Percentiles rank a stretch among this genome's conserved stretches.
phyloP scores from a whole-genome alignment of 225 moss, liverwort and hornwort genomes.

The Bryum argenteum region DNA sequence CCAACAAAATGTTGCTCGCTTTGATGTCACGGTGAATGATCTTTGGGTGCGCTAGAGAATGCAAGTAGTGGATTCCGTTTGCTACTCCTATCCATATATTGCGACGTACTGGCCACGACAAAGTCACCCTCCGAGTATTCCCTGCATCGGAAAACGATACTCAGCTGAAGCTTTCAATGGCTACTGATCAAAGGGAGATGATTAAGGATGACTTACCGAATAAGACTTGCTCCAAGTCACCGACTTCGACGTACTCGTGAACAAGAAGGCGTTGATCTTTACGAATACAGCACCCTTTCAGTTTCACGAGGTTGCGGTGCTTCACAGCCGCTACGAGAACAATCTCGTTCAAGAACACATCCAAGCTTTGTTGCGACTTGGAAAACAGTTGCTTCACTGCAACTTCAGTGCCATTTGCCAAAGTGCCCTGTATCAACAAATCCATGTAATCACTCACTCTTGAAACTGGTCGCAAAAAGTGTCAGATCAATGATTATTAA shows the following conservation, averaged over 20 bases:
- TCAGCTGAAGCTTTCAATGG: no score
- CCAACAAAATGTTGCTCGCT: slow-evolving; percentile 79
- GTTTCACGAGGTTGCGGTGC: slow-evolving; percentile 63
- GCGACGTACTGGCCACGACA: slow-evolving; percentile 75
- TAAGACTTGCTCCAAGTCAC: slow-evolving; percentile 48
- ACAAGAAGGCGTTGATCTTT: slow-evolving; percentile 54
- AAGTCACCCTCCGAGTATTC: neutral
- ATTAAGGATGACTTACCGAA: slow-evolving; percentile 44
- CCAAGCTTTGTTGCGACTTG: slow-evolving; percentile 46
- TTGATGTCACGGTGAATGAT: slow-evolving; percentile 94
- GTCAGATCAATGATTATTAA: neutral
- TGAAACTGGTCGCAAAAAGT: no score
- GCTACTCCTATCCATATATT: slow-evolving; percentile 84
- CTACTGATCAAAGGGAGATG: no score
- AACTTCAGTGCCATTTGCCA: slow-evolving; percentile 39
- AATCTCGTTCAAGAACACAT: slow-evolving; percentile 61
- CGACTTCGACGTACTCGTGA: slow-evolving; percentile 60
- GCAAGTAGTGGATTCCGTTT: slow-evolving; percentile 82
- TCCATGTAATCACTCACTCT: neutral
- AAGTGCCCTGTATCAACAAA: slow-evolving; percentile 30
- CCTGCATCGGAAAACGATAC: slow-evolving; percentile 12
- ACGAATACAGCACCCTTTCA: slow-evolving; percentile 65
- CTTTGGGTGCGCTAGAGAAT: slow-evolving; percentile 78
- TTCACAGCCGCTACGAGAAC: slow-evolving; percentile 63
- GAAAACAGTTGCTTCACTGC: slow-evolving; percentile 61